Evolutionary conservation across 1,139 yeast species (phyloP).

Genomic region (Chernovozyma aurita): DNA sequence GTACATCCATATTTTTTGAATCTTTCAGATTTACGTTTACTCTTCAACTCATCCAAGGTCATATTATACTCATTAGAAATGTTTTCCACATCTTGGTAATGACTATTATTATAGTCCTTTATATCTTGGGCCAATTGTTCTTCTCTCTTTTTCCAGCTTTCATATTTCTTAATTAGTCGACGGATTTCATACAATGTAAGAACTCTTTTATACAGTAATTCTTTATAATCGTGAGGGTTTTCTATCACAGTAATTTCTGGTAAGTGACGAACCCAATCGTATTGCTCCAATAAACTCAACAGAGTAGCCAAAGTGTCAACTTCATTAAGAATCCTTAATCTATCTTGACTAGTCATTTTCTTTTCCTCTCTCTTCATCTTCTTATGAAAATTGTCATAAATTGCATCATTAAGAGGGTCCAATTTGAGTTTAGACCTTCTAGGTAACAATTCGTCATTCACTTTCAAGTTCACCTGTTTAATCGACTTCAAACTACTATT

Average conservation of each 20-base stretch:
- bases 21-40: constrained; percentile 17
- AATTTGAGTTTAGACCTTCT: constrained; percentile 15
- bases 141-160: constrained; percentile 36
- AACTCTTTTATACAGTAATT: constrained; percentile 44
- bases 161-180: constrained; percentile 43
- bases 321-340: constrained; percentile 45
- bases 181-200: constrained; percentile 51
- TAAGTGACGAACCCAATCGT: constrained; percentile 53
- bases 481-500: not conserved
- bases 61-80: constrained; percentile 14
- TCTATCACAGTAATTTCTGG: constrained; percentile 51
- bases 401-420: constrained; percentile 45
- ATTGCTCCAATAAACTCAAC: constrained; percentile 41
- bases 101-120: constrained; percentile 15
- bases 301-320: constrained; percentile 46
- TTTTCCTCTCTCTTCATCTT: constrained; percentile 66
- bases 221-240: constrained; percentile 42
- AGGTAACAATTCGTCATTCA: constrained; percentile 14
- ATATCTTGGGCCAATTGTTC: constrained; percentile 25
- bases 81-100: constrained; percentile 4
- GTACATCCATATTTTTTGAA: constrained; percentile 19
- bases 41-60: constrained; percentile 17
- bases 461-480: not conserved
- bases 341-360: constrained; percentile 56
- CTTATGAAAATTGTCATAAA: constrained; percentile 49